Evolutionary conservation across 345 rosid species (phyloP).

Genomic region (Excoecaria cochinchinensis): DNA sequence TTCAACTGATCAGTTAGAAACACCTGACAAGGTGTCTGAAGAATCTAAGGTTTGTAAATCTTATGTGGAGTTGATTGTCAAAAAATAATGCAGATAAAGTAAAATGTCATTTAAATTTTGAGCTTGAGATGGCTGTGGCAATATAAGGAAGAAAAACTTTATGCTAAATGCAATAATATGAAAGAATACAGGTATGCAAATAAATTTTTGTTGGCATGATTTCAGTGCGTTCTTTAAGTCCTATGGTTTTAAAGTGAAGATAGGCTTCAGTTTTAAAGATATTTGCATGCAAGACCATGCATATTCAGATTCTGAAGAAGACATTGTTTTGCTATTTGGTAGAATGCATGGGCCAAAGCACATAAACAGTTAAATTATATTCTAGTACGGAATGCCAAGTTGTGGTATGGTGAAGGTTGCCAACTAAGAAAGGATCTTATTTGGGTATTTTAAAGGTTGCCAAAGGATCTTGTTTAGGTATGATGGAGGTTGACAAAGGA

Average conservation of each 20-base stretch:
- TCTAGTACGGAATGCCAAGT: background rate
- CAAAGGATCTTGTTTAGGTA: too few relatives aligned
- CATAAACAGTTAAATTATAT: too few relatives aligned
- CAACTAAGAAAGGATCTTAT: background rate
- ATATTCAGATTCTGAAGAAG: background rate
- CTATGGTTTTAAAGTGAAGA: background rate
- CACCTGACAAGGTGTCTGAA: slow-evolving; percentile 36
- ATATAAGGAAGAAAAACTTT: background rate
- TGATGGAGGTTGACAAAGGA: too few relatives aligned
- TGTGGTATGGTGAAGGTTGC: background rate
- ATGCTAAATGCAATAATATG: background rate
- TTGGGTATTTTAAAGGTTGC: background rate
- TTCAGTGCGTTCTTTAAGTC: background rate
- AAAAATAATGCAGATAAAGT: background rate
- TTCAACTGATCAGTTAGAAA: slow-evolving; percentile 44
- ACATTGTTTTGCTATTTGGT: background rate
- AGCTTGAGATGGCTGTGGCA: slow-evolving; percentile 1
- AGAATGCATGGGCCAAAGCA: background rate
- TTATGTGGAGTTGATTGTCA: background rate
- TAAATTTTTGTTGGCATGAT: background rate
- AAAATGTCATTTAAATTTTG: background rate
- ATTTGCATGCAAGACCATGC: too few relatives aligned
- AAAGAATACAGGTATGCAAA: background rate
- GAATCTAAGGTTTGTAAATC: slow-evolving; percentile 51
- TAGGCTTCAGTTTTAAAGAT: too few relatives aligned